Base-by-base conservation (phyloP, 345 rosid genomes). In the Lepidium didymum region DNA sequence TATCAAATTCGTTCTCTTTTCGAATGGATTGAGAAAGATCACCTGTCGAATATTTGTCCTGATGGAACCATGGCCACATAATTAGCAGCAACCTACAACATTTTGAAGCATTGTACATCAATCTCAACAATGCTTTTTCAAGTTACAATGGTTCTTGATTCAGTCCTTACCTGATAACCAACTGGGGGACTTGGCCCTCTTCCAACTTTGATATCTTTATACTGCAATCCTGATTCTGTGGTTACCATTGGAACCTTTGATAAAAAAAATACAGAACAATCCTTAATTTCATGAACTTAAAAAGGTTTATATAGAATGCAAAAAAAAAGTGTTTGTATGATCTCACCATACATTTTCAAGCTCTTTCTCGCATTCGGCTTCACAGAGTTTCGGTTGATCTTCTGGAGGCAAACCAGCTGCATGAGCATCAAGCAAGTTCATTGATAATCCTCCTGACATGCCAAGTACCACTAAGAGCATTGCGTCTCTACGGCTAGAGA, bases 281-380 rank as follows among this genome's bases (percentile, higher is more conserved):
- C 19, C 13, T 34, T 62, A 65, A 27, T 50, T 62, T 42, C 21
- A 67, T 43, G 29, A 47, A 42, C 33, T n/a, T 45, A 16, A 46
- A 55, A 31, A 11, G 38, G 53, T 33, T 21, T 42, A 0, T 33
- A 34, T 1, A 36, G 34, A 25, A 15, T 11, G 4, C 16, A 18
- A 23, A 72, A 29, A 72, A 29, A 62, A 62, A 77, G 80, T 60
- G 76, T 68, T 41, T 42, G 68, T 68, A 82, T 40, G 81, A 83
- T 82, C 96, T 87, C 97, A 88, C 97, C 97, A 82, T 88, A 87
- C 97, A 84, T 94, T 94, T 94, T 91, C 92, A 85, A 94, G 97
- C 89, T 86, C 95, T 79, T 86, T 94, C 82, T 80, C 96, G 40
- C 96, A 88, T 15, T 75, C 55, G 0, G 77, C 87, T 62, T 94